Evolutionary conservation across 129 eudicot species (phyloP).

Genomic region (Smallanthus sonchifolius): DNA sequence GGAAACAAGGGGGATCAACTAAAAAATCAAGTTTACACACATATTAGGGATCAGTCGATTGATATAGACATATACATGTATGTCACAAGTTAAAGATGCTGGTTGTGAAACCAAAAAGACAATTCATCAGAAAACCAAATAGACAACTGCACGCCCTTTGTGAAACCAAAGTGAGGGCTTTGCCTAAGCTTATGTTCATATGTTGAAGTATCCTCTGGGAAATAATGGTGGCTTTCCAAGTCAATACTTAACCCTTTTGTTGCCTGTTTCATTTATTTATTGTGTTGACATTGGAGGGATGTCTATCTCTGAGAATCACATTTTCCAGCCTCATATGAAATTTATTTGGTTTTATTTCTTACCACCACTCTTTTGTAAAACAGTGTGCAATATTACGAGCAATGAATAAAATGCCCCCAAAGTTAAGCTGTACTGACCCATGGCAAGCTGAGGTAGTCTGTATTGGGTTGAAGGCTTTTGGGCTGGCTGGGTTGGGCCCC

Average conservation of each 20-base stretch:
- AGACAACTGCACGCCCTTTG: no score
- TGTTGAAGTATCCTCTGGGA: no score
- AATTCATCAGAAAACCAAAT: not conserved
- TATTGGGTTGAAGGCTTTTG: no score
- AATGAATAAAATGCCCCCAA: no score
- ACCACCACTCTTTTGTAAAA: no score
- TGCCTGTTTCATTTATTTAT: not conserved
- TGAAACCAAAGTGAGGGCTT: no score
- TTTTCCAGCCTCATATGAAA: not conserved
- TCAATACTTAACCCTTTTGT: not conserved
- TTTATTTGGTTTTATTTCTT: no score
- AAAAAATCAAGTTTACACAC: not conserved
- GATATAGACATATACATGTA: not conserved
- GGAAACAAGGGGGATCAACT: not conserved
- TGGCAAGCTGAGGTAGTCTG: constrained; percentile 6
- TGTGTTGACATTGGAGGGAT: not conserved
- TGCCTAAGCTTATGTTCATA: no score
- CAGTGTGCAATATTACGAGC: no score
- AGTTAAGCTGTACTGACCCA: not conserved
- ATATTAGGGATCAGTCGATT: not conserved
- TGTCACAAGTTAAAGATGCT: not conserved
- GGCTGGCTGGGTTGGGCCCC: no score
- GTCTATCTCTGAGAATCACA: not conserved
- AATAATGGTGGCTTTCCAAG: no score
- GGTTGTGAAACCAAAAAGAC: not conserved